A percentile compares a stretch with the other conserved stretches of the same genome.
phyloP scores from a whole-genome alignment of 805 yeast genomes.

The Kodamaea kakaduensis region DNA sequence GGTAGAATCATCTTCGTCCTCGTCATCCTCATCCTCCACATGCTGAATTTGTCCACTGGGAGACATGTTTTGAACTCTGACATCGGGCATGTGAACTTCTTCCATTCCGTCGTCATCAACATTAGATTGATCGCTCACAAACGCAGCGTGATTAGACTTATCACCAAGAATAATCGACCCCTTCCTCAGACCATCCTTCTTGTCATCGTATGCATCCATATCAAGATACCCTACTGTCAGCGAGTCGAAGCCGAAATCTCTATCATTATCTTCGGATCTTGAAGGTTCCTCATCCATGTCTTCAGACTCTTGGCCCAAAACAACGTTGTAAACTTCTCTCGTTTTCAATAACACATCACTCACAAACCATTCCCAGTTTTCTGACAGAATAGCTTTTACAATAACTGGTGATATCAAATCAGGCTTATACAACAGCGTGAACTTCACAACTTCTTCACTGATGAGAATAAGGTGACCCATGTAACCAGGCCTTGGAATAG shows the following conservation, averaged over 20 bases:
- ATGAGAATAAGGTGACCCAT: conserved; percentile 96
- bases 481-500: conserved; percentile 74
- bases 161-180: conserved; percentile 34
- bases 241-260: conserved; percentile 26
- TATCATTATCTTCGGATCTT: conserved; percentile 7
- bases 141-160: conserved; percentile 29
- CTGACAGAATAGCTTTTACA: conserved; percentile 29
- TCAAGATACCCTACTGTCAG: conserved; percentile 39
- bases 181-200: conserved; percentile 13
- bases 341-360: conserved; percentile 47
- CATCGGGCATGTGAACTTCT: conserved; percentile 19
- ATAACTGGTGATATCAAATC: conserved; percentile 47
- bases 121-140: conserved; percentile 20
- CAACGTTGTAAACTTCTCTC: conserved; percentile 54
- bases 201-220: conserved; percentile 30
- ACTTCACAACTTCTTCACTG: conserved; percentile 94
- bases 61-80: conserved; percentile 29
- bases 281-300: conserved; percentile 14
- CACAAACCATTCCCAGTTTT: conserved; percentile 48
- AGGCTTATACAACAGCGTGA: conserved; percentile 58
- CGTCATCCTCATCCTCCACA: conserved; percentile 15
- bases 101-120: conserved; percentile 22
- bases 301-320: conserved; percentile 42
- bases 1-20: conserved; percentile 25
- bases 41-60: conserved; percentile 21